Base-by-base conservation (phyloP, 306 rosid genomes). In the Ormosia semicastrata region DNA sequence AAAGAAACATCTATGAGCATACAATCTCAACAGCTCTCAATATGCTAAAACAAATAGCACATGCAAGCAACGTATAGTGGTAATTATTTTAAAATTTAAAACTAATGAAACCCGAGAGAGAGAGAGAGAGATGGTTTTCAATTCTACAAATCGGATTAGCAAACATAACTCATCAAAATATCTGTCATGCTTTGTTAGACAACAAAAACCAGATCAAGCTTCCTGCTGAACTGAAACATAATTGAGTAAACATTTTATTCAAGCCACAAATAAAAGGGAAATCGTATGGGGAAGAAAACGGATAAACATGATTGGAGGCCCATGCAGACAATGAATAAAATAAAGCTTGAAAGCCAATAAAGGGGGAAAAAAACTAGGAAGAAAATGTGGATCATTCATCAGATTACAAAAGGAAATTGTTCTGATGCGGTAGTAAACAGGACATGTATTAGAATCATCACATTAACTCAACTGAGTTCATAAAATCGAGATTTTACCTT, bases 401-500 rank as follows among this genome's bases (percentile, higher is more conserved):
- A 46, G 11, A 69, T 52, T 4, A 69, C 29, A 49, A 37, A 73
- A 57, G 11, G 53, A 68, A 41, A 47, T 43, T n/a, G 66, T 75
- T 76, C 37, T 13, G 80, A 32, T 2, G 14, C 32, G 47, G 3
- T 46, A 9, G 18, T 63, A 54, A 81, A 53, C 40, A 66, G 15
- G 40, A 59, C 47, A 18, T n/a, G 41, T n/a, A 34, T 34, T 34
- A 33, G 49, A 47, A 46, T 24, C 13, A 30, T 77, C 68, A 36
- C 57, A 46, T 47, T 18, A 59, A 46, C 12, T 78, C 4, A 82
- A 66, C 44, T 30, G 18, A 47, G 24, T 50, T 57, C 63, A 40
- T 52, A 47, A 75, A n/a, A 83, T 15, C 37, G 18, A 78, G 13
- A 73, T 33, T 83, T 57, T 84, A 89, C 97, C 93, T 84, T 79